These are phyloP conservation scores for Pilatotrama ljubarskyi DNA, from an alignment of 768 basidiomycete species.

Conservation along the genomic window DNA sequence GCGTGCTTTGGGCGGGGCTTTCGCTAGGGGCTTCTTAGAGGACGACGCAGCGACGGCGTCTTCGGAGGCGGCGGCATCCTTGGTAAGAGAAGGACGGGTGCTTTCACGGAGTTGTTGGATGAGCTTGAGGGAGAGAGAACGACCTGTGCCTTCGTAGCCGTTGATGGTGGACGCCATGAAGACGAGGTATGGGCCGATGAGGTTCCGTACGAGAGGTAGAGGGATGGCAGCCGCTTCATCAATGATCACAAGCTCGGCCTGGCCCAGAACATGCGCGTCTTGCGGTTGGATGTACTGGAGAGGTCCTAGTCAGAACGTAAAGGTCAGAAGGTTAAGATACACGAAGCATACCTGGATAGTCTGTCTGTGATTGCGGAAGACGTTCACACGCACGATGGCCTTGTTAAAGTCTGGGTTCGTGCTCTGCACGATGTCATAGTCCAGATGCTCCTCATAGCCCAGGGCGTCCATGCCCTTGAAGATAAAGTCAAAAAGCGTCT, in stretches of 20 bases:
- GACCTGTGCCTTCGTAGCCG: conserved; percentile 99
- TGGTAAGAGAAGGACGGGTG: conserved; percentile 75
- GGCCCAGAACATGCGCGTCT: conserved; percentile 96
- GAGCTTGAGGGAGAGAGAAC: conserved; percentile 95
- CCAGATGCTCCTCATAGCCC: conserved; percentile 96
- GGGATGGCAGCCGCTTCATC: conserved; percentile 99
- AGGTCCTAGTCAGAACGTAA: not conserved
- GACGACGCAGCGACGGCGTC: conserved; percentile 44
- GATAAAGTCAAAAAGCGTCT: conserved; percentile 96
- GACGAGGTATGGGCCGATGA: conserved; percentile 94
- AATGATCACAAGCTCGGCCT: conserved; percentile 96
- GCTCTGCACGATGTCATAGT: conserved; percentile 95
- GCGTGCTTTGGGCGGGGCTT: conserved; percentile 66
- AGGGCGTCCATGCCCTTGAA: conserved; percentile 95
- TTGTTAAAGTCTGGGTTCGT: conserved; percentile 95
- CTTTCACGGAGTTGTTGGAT: conserved; percentile 95
- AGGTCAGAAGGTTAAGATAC: not conserved
- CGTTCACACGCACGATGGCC: conserved; percentile 92
- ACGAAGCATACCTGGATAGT: conserved; percentile 80
- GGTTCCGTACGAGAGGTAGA: conserved; percentile 89
- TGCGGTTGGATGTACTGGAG: conserved; percentile 94
- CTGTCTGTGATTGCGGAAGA: conserved; percentile 91
- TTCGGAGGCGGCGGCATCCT: conserved; percentile 47
- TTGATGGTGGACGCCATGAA: conserved; percentile 99
- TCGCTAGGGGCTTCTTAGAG: conserved; percentile 55